Base-by-base conservation (phyloP, 2,329 filamentous ascomycete species). In the Cordyceps pruinosa region DNA sequence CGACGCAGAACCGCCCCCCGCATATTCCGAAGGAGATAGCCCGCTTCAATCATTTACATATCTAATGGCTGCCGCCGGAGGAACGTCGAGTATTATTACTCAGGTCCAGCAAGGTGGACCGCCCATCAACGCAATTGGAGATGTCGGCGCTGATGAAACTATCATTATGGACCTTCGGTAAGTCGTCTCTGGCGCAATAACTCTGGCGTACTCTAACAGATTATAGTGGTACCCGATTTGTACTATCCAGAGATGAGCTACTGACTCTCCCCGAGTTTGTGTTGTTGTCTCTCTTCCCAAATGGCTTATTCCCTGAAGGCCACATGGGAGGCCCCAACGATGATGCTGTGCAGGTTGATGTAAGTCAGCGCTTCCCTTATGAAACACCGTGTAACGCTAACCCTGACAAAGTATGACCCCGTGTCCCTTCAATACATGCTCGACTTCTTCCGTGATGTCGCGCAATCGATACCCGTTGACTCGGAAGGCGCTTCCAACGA, bases 361-460 rank as follows among this genome's bases (percentile, higher is more conserved):
- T 99, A 80, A 79, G 90, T 85, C n/a, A 32, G 35, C 4, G 7
- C 15, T 17, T 21, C 8, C 15, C 4, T 17, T 19, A 39, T 8
- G 12, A 39, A 37, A 13, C 26, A 26, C 8, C 32, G 21, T 9
- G 13, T 26, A 55, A 45, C 30, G 61, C 46, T 58, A 45, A 59
- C 44, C 26, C 21, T 15, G 30, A 1, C 74, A 65, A 76, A 99
- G 94, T 99, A 97, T 76, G 94, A 99, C 73, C 93, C 94, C 25
- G 86, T 87, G 54, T 97, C 93, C 48, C 83, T 99, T 56, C 91
- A 97, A 74, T 99, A 97, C 76, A 99, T 99, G 94, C 84, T 99
- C 62, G 93, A 97, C 67, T 99, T 99, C 75, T 99, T 99, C 78
- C 88, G 94, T 62, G 86, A 87, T 63, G 93, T 99, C 61, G 94